These are phyloP conservation scores for Diaporthe eres DNA, from an alignment of 2,329 filamentous ascomycete species.

Conservation along the genomic window DNA sequence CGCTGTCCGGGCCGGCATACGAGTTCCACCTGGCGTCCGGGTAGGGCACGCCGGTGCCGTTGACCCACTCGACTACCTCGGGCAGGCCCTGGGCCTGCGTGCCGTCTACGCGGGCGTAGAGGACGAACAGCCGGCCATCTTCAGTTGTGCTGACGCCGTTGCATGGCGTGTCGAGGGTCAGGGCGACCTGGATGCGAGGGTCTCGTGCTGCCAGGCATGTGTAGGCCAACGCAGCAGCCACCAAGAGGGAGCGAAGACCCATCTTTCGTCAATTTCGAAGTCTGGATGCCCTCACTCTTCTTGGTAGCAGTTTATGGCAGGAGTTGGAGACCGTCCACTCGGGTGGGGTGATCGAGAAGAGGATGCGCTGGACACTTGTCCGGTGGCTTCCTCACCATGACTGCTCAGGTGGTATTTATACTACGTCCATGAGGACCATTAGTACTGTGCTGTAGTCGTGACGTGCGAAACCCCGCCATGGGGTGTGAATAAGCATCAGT, in stretches of 20 bases:
- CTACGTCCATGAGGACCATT: neutral
- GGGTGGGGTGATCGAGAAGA: too few species aligned
- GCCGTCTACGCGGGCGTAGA: slow-evolving; percentile 41
- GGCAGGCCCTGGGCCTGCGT: slow-evolving; percentile 37
- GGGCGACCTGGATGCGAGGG: slow-evolving; percentile 32
- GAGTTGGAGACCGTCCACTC: too few species aligned
- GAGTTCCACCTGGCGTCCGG: slow-evolving; percentile 39
- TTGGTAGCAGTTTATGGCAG: neutral
- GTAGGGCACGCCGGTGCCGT: slow-evolving; percentile 33
- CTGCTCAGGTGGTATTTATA: neutral
- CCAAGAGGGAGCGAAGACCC: neutral
- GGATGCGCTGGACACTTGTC: neutral
- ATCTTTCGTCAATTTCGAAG: neutral
- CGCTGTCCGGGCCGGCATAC: slow-evolving; percentile 20
- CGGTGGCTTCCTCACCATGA: neutral
- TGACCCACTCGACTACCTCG: slow-evolving; percentile 41
- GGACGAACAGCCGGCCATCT: slow-evolving; percentile 37
- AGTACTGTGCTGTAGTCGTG: neutral
- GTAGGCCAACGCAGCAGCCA: neutral
- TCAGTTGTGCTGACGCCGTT: slow-evolving; percentile 37
- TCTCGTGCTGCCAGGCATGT: slow-evolving; percentile 20
- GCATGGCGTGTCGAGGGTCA: slow-evolving; percentile 37
- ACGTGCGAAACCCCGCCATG: slow-evolving; percentile 22
- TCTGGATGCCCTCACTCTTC: neutral
- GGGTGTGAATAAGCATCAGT: slow-evolving; percentile 23